Evolutionary conservation across 2,329 filamentous ascomycete genomes (phyloP).

Genomic region (Epichloe uncinata): DNA sequence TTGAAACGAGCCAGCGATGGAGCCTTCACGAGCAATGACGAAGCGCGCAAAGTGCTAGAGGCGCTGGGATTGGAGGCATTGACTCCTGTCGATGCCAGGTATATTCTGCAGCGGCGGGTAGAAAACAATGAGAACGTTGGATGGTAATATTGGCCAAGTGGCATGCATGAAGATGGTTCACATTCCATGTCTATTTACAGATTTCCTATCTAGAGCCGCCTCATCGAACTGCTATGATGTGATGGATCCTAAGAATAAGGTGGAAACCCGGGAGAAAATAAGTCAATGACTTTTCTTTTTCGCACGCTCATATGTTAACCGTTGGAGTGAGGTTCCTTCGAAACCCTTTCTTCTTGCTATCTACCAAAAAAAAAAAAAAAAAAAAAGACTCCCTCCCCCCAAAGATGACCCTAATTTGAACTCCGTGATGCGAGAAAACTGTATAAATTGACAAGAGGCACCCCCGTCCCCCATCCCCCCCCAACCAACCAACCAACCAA

Average conservation of each 20-base stretch:
- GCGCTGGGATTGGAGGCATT: constrained; percentile 47
- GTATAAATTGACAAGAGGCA: background rate
- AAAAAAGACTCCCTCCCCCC: too few relatives aligned
- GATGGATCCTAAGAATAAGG: too few relatives aligned
- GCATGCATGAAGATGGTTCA: background rate
- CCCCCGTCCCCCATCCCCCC: too few relatives aligned
- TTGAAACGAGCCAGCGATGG: constrained; percentile 40
- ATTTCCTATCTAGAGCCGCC: too few relatives aligned
- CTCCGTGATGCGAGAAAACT: background rate
- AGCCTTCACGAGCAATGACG: constrained; percentile 42
- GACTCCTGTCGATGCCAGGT: constrained; percentile 50
- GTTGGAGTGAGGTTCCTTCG: too few relatives aligned
- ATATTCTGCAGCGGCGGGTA: constrained; percentile 52
- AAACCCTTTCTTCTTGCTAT: too few relatives aligned
- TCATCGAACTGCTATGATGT: too few relatives aligned
- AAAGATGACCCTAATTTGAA: background rate
- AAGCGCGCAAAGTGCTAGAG: constrained; percentile 47
- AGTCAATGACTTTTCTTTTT: too few relatives aligned
- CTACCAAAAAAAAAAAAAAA: background rate
- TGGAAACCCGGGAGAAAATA: too few relatives aligned
- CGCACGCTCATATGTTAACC: too few relatives aligned
- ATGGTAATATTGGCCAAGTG: constrained; percentile 13
- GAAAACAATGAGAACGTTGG: constrained; percentile 41
- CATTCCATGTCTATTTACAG: background rate
- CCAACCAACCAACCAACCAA: too few relatives aligned